Conservation (phyloP, 1,139 yeast genomes). For the Debaryomycetaceae sp. region DNA sequence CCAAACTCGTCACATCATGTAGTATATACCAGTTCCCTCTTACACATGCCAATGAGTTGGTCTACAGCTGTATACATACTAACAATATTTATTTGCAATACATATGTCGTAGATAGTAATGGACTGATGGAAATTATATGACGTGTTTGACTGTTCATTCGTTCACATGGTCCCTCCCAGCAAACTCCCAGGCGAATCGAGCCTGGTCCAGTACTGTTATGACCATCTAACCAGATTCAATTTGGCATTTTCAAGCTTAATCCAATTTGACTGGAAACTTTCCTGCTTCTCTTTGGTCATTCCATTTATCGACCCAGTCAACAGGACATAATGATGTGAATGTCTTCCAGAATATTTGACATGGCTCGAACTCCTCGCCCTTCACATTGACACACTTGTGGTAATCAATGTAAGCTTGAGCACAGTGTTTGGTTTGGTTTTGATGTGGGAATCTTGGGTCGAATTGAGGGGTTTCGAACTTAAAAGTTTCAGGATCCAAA, state of each 20-base stretch:
- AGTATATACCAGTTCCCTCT: no score
- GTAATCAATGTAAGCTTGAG: constrained; percentile 96
- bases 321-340: constrained; percentile 89
- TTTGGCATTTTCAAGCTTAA: constrained; percentile 9
- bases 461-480: constrained; percentile 79
- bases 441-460: constrained; percentile 95
- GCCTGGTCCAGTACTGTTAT: neutral
- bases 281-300: constrained; percentile 79
- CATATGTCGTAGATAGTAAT: constrained; percentile 1
- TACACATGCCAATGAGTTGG: no score
- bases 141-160: no score
- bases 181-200: no score
- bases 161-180: no score
- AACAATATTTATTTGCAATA: constrained; percentile 1
- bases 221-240: neutral
- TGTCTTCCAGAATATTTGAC: constrained; percentile 90
- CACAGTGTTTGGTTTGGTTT: constrained; percentile 98
- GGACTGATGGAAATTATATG: neutral
- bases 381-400: constrained; percentile 94
- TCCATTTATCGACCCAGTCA: constrained; percentile 94
- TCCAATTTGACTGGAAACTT: constrained; percentile 44
- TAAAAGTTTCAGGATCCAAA: constrained; percentile 45
- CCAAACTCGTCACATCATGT: no score
- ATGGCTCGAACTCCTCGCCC: constrained; percentile 98
- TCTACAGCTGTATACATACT: constrained; percentile 1